These are phyloP conservation scores for Wickerhamomyces mucosus DNA, from an alignment of 805 yeast species.

Conservation along the genomic window DNA sequence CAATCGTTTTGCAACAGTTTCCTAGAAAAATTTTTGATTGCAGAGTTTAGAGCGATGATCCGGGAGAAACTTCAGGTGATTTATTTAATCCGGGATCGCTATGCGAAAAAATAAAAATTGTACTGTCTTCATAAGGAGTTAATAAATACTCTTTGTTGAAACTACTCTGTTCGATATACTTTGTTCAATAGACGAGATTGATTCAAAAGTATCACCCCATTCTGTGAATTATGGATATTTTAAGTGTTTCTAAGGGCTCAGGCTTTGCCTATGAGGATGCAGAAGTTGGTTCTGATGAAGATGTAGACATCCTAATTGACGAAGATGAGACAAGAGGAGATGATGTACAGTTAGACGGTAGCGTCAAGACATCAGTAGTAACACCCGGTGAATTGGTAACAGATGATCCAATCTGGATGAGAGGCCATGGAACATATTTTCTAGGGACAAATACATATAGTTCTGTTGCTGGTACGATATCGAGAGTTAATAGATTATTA, in stretches of 20 bases:
- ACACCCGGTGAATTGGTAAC: constrained; percentile 97
- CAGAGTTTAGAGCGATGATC: no score
- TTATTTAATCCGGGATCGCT: no score
- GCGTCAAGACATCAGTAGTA: constrained; percentile 39
- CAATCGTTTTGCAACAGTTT: no score
- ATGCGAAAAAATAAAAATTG: no score
- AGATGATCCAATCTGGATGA: constrained; percentile 94
- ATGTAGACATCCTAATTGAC: constrained; percentile 18
- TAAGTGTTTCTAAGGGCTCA: constrained; percentile 12
- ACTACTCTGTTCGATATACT: no score
- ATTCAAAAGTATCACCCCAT: no score
- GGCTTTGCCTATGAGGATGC: constrained; percentile 9
- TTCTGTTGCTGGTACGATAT: constrained; percentile 86
- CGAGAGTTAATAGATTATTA: constrained; percentile 76
- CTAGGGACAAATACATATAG: constrained; percentile 69
- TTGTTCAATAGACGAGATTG: no score
- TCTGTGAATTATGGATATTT: constrained; percentile 12
- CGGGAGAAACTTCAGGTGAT: no score
- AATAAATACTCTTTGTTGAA: no score
- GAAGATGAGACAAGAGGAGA: constrained; percentile 16
- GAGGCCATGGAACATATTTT: constrained; percentile 94
- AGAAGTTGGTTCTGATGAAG: constrained; percentile 29
- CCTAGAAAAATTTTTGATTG: no score
- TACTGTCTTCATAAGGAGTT: no score
- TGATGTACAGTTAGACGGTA: constrained; percentile 19